Conservation (phyloP, 2,329 filamentous ascomycete genomes). For the Aspergillus uvarum region DNA sequence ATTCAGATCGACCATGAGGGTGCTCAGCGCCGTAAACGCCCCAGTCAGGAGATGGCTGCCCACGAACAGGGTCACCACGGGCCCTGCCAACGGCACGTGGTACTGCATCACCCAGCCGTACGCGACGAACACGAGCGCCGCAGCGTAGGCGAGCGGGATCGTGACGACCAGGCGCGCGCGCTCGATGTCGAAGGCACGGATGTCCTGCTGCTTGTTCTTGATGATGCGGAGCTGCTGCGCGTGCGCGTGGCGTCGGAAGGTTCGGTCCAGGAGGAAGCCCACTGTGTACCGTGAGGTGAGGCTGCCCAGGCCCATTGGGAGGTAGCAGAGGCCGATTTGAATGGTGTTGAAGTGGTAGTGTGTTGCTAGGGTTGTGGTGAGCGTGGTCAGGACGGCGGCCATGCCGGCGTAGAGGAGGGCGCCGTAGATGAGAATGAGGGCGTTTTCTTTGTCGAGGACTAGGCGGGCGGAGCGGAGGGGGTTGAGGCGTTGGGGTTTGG, state of each 20-base stretch:
- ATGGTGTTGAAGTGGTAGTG: constrained; percentile 23
- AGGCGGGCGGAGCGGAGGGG: constrained; percentile 30
- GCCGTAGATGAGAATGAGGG: constrained; percentile 35
- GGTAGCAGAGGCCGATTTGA: constrained; percentile 26
- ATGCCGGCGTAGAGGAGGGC: constrained; percentile 46
- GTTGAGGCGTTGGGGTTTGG: constrained; percentile 17
- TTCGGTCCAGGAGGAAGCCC: constrained; percentile 61
- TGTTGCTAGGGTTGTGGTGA: constrained; percentile 45
- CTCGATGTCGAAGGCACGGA: constrained; percentile 55
- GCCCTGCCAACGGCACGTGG: constrained; percentile 31
- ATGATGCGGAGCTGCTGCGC: constrained; percentile 44
- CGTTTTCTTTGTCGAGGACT: constrained; percentile 34
- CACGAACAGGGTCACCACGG: constrained; percentile 37
- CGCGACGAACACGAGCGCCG: constrained; percentile 27
- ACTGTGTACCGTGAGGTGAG: constrained; percentile 31
- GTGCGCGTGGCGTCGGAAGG: constrained; percentile 63
- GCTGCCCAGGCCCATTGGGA: constrained; percentile 22
- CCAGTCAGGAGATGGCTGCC: constrained; percentile 32
- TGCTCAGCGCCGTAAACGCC: constrained; percentile 43
- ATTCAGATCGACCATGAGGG: constrained; percentile 46
- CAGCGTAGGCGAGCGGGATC: constrained; percentile 32
- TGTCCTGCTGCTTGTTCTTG: constrained; percentile 49
- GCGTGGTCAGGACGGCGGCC: constrained; percentile 44
- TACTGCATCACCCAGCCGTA: constrained; percentile 43
- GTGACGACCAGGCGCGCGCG: constrained; percentile 35